These are phyloP conservation scores for Aciculosporium take DNA, from an alignment of 2,329 filamentous ascomycete genomes.

Conservation along the genomic window DNA sequence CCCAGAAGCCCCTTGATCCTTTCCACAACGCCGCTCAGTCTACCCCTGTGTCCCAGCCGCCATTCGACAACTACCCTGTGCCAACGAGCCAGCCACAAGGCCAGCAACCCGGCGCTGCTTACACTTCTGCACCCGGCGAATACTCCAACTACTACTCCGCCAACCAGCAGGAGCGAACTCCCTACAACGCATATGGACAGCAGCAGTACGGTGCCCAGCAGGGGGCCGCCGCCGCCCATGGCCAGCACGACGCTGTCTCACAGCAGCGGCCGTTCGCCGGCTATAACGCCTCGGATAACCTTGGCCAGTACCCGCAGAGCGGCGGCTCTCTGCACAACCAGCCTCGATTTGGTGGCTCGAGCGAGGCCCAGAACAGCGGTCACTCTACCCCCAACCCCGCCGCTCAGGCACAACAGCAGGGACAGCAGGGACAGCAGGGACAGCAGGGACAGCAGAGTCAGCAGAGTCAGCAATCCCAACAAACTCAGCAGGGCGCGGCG, in stretches of 20 bases:
- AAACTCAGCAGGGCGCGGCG: slow-evolving; percentile 20
- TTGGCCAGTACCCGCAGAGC: slow-evolving; percentile 60
- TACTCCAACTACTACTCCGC: slow-evolving; percentile 78
- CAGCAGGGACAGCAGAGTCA: slow-evolving; percentile 28
- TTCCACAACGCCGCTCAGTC: slow-evolving; percentile 53
- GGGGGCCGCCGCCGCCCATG: slow-evolving; percentile 43
- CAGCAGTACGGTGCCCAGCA: slow-evolving; percentile 44
- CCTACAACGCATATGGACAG: slow-evolving; percentile 67
- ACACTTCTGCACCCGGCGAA: slow-evolving; percentile 62
- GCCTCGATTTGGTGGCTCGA: slow-evolving; percentile 42
- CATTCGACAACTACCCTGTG: slow-evolving; percentile 46
- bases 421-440: slow-evolving; percentile 25
- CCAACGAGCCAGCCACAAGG: slow-evolving; percentile 45
- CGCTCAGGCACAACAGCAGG: slow-evolving; percentile 34
- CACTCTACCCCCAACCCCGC: slow-evolving; percentile 82
- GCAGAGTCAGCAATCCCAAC: slow-evolving; percentile 18
- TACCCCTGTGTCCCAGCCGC: slow-evolving; percentile 35
- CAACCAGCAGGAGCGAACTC: slow-evolving; percentile 55
- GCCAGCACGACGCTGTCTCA: slow-evolving; percentile 56
- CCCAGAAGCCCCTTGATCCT: slow-evolving; percentile 75
- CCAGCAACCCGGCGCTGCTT: slow-evolving; percentile 47
- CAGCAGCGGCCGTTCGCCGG: slow-evolving; percentile 68
- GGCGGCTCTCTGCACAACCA: slow-evolving; percentile 43
- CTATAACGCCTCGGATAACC: slow-evolving; percentile 52
- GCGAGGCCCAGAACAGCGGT: slow-evolving; percentile 70